Evolutionary conservation across 768 basidiomycete genomes (phyloP).

Genomic region (Russula lepida): DNA sequence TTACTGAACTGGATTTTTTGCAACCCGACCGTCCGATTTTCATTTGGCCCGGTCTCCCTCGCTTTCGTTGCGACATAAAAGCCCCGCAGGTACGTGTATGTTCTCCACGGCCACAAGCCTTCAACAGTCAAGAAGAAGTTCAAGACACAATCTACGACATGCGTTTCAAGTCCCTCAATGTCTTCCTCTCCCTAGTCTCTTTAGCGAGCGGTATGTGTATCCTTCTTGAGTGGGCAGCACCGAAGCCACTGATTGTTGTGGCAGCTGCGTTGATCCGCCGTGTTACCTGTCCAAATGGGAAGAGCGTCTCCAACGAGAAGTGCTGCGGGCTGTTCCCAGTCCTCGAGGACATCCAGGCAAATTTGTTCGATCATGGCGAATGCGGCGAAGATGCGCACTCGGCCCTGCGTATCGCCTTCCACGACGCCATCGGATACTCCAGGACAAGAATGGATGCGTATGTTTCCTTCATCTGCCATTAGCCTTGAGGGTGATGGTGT

Average conservation of each 20-base stretch:
- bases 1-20: neutral
- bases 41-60: neutral
- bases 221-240: neutral
- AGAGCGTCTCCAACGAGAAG: constrained; percentile 24
- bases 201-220: constrained; percentile 16
- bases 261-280: constrained; percentile 22
- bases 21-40: neutral
- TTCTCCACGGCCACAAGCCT: neutral
- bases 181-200: constrained; percentile 14
- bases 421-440: constrained; percentile 23
- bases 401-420: constrained; percentile 26
- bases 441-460: neutral
- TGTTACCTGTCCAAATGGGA: constrained; percentile 26
- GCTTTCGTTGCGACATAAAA: neutral
- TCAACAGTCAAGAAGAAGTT: neutral
- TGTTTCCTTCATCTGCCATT: neutral
- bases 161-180: constrained; percentile 23
- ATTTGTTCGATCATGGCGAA: constrained; percentile 25
- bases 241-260: neutral
- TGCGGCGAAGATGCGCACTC: constrained; percentile 29
- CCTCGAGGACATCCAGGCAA: constrained; percentile 27
- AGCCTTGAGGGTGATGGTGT: neutral
- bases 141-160: constrained; percentile 10
- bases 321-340: constrained; percentile 29
- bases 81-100: neutral